Evolutionary conservation across 116 monocot genomes (phyloP).

Genomic region (Iris pallida): DNA sequence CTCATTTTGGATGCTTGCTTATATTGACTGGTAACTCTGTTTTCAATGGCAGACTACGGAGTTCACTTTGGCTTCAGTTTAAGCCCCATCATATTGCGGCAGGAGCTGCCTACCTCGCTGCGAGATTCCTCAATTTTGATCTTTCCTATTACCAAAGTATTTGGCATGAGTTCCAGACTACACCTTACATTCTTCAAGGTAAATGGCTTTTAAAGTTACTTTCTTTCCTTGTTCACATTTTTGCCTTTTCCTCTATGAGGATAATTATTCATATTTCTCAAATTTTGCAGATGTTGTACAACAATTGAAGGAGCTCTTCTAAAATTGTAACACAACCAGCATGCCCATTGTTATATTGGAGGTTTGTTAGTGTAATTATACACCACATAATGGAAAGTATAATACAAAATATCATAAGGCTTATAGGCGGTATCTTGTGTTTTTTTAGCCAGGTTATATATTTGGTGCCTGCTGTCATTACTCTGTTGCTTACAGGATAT

Average conservation of each 20-base stretch:
- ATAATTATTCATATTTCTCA: not conserved
- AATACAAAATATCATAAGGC: not conserved
- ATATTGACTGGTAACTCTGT: not conserved
- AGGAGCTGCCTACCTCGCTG: constrained; percentile 75
- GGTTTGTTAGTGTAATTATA: not conserved
- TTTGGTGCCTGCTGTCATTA: too few relatives aligned
- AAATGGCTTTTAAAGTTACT: not conserved
- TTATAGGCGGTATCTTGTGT: not conserved
- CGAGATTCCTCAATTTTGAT: constrained; percentile 64
- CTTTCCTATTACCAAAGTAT: constrained; percentile 45
- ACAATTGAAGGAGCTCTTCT: constrained; percentile 68
- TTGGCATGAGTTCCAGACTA: constrained; percentile 71
- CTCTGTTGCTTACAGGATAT: too few relatives aligned
- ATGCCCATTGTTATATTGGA: not conserved
- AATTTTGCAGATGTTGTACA: constrained; percentile 66
- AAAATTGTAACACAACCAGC: not conserved
- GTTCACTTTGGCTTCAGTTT: constrained; percentile 94
- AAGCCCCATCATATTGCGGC: constrained; percentile 94
- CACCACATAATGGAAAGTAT: not conserved
- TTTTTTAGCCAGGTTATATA: too few relatives aligned
- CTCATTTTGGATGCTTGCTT: too few relatives aligned
- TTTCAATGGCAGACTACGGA: constrained; percentile 50
- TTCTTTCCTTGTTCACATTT: not conserved
- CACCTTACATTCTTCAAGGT: constrained; percentile 70
- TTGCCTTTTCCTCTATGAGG: not conserved